Evolutionary conservation across 306 rosid species (phyloP).

Genomic region (Casuarina glauca): DNA sequence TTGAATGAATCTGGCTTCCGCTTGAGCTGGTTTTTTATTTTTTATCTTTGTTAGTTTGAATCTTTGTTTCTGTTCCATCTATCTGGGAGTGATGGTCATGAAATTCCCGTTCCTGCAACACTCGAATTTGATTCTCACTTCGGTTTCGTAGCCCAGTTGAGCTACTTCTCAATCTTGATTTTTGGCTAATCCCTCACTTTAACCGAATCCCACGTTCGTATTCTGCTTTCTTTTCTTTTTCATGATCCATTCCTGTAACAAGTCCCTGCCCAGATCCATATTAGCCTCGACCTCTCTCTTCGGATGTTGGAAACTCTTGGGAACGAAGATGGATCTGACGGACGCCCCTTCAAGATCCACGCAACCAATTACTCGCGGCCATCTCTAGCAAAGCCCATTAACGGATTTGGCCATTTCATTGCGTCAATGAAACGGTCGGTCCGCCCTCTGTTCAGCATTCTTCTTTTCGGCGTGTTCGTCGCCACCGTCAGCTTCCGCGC

Average conservation of each 20-base stretch:
- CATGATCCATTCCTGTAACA: slow-evolving; percentile 9
- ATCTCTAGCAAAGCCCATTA: slow-evolving; percentile 38
- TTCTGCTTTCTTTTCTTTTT: slow-evolving; percentile 7
- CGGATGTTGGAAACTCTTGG: slow-evolving; percentile 49
- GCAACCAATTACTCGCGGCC: slow-evolving; percentile 36
- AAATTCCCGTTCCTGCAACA: slow-evolving; percentile 18
- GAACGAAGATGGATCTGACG: slow-evolving; percentile 53
- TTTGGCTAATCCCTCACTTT: slow-evolving; percentile 10
- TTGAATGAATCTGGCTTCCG: too few relatives aligned
- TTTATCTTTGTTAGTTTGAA: too few relatives aligned
- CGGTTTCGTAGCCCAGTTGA: slow-evolving; percentile 6
- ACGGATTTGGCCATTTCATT: slow-evolving; percentile 27
- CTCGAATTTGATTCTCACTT: background rate
- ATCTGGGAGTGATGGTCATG: background rate
- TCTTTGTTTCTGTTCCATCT: background rate
- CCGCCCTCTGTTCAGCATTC: slow-evolving; percentile 59
- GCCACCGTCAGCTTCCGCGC: slow-evolving; percentile 62
- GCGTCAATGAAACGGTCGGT: slow-evolving; percentile 74
- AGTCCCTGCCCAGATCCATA: background rate
- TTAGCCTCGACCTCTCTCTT: background rate
- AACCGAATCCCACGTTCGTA: slow-evolving; percentile 15
- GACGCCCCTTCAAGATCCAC: slow-evolving; percentile 42
- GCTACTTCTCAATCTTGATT: background rate
- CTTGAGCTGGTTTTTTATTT: too few relatives aligned
- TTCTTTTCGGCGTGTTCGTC: slow-evolving; percentile 54